These are phyloP conservation scores for Yamadazyma trypodendri DNA, from an alignment of 1,139 yeast species.

Conservation along the genomic window DNA sequence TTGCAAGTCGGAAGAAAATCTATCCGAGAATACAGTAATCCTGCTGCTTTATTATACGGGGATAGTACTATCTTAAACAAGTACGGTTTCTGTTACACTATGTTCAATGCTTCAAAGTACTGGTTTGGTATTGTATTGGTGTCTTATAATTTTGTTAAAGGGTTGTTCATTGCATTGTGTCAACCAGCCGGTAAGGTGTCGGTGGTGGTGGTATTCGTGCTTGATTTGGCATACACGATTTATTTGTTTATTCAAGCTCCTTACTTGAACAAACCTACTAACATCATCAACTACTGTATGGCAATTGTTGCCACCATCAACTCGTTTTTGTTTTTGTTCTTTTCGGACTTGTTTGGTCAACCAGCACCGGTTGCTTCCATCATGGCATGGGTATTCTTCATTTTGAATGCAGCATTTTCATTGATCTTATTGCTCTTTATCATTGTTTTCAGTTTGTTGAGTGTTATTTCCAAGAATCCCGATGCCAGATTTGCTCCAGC, in stretches of 20 bases:
- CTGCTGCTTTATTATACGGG: constrained; percentile 78
- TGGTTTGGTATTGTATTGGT: constrained; percentile 71
- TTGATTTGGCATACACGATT: constrained; percentile 63
- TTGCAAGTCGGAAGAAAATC: constrained; percentile 56
- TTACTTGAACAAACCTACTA: constrained; percentile 70
- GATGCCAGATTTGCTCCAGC: constrained; percentile 84
- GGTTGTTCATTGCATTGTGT: constrained; percentile 64
- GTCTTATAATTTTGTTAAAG: constrained; percentile 54
- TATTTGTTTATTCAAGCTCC: constrained; percentile 60
- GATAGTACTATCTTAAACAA: constrained; percentile 61
- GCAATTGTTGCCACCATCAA: constrained; percentile 64
- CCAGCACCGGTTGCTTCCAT: constrained; percentile 65
- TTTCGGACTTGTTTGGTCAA: constrained; percentile 70
- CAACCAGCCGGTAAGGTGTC: constrained; percentile 73
- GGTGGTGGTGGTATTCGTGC: constrained; percentile 59
- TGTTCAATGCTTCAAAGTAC: constrained; percentile 71
- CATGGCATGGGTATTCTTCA: constrained; percentile 80
- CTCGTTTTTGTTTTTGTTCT: constrained; percentile 71
- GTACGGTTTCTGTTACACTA: constrained; percentile 79
- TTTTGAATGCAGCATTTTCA: constrained; percentile 75
- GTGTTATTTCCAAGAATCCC: constrained; percentile 70
- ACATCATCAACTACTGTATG: constrained; percentile 62
- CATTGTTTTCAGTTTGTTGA: constrained; percentile 54
- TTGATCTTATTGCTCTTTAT: constrained; percentile 61
- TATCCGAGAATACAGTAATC: constrained; percentile 54